Evolutionary conservation across 257 asterid species (phyloP), one percentile per base, ranked within the genome.

Genomic region (Paraleonurus japonicus): DNA sequence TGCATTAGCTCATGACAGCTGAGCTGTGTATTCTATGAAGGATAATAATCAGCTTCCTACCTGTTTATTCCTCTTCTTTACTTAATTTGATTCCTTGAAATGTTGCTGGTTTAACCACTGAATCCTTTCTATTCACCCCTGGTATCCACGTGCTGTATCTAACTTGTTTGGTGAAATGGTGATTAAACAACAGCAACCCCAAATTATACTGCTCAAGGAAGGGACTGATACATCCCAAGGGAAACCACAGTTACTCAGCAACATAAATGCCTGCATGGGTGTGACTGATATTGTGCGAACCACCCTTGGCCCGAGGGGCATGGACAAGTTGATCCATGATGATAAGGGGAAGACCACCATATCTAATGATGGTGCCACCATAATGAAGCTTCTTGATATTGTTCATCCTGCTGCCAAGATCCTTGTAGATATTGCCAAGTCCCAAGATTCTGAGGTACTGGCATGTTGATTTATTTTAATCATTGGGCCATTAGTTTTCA

Each of bases 171-270:
- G 23, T 48, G 63, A 20, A 47, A 30, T 47, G 60, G 35, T 48
- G 53, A 15, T 59, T 13, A 48, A 71, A 66, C 68, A 55, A 84
- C 88, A 92, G 98, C 98, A 92, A 89, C 98, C 98, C 35, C 98
- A 92, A 75, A 89, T 92, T 77, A 92, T 89, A 81, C 75, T 92
- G 86, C 90, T 92, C 61, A 90, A 85, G 81, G 98, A 92, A 84
- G 98, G 98, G 75, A 92, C 98, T 5, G 98, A 92, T 64, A 86
- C 96, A 4, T 92, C 98, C 50, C 98, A 92, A 84, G 96, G 98
- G 77, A 92, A 89, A 84, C 83, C 96, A 8, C 98, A 92, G 76
- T 71, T 92, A 80, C 28, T 89, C 32, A 92, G 98, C 87, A 92
- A 92, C 85, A 88, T 92, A 63, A 92, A 86, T 85, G 98, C 96